Percentiles rank a stretch among this genome's conserved stretches.
phyloP scores from a whole-genome alignment of 768 basidiomycete genomes.

The Calocybe cyanea region DNA sequence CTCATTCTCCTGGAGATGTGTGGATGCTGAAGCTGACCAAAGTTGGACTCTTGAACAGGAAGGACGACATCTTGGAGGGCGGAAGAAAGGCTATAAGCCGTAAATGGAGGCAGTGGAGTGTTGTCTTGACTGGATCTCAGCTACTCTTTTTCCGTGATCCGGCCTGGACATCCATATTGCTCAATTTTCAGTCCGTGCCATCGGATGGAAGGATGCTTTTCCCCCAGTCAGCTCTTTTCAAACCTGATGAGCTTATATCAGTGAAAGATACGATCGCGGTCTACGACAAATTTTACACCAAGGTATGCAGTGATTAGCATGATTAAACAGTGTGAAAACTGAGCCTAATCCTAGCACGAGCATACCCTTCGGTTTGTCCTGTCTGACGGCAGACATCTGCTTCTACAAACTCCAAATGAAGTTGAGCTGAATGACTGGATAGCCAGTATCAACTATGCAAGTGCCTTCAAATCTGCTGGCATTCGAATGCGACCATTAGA shows the following conservation, averaged over 20 bases:
- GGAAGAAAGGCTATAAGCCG: conserved; percentile 72
- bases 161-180: conserved; percentile 46
- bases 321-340: conserved; percentile 1
- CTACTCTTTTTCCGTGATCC: conserved; percentile 85
- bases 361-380: conserved; percentile 77
- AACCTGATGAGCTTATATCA: conserved; percentile 83
- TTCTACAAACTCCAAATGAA: conserved; percentile 70
- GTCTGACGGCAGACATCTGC: conserved; percentile 73
- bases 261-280: conserved; percentile 78
- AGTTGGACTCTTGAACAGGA: conserved; percentile 75
- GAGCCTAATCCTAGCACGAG: conserved; percentile 41
- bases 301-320: conserved; percentile 42
- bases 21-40: conserved; percentile 71
- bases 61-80: conserved; percentile 73
- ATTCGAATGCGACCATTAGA: conserved; percentile 75
- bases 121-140: conserved; percentile 86
- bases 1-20: conserved; percentile 25
- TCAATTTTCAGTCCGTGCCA: conserved; percentile 34
- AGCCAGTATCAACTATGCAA: conserved; percentile 88
- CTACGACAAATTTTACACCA: conserved; percentile 71
- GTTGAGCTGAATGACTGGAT: conserved; percentile 88
- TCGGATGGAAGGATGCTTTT: conserved; percentile 30
- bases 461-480: conserved; percentile 83
- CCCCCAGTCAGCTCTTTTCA: conserved; percentile 43
- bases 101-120: conserved; percentile 87